Conservation (phyloP, 352 stramenopile species). For the Globisporangium nagaii region DNA sequence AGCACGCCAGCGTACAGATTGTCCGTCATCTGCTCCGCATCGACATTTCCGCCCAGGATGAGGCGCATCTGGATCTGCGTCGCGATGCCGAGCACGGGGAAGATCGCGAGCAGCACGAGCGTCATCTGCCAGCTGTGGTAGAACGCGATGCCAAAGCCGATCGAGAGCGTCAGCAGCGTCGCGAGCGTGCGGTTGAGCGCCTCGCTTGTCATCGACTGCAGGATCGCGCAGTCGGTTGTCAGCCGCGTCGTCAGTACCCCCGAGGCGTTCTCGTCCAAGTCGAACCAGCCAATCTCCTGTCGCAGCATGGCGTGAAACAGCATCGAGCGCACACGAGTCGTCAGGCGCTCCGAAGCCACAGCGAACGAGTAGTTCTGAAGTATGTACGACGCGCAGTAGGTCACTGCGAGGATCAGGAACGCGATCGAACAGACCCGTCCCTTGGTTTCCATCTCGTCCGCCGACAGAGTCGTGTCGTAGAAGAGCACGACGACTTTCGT, state of each 20-base stretch:
- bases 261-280: slow-evolving; percentile 45
- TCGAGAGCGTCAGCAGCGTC: slow-evolving; percentile 37
- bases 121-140: slow-evolving; percentile 59
- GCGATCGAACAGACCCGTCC: slow-evolving; percentile 22
- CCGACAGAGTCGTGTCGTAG: slow-evolving; percentile 27
- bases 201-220: slow-evolving; percentile 74
- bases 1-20: slow-evolving; percentile 25
- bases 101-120: slow-evolving; percentile 24
- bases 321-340: slow-evolving; percentile 28
- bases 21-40: slow-evolving; percentile 31
- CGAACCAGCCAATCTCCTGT: slow-evolving; percentile 76
- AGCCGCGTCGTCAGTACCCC: slow-evolving; percentile 57
- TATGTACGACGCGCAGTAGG: slow-evolving; percentile 29
- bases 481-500: slow-evolving; percentile 46
- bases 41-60: slow-evolving; percentile 18
- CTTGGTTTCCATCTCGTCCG: slow-evolving; percentile 33
- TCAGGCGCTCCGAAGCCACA: slow-evolving; percentile 36
- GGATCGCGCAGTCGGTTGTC: slow-evolving; percentile 57
- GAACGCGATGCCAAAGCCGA: slow-evolving; percentile 37
- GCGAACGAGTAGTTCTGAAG: slow-evolving; percentile 52
- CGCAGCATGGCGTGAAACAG: slow-evolving; percentile 53
- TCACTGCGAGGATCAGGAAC: slow-evolving; percentile 29
- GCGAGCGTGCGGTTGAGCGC: slow-evolving; percentile 45
- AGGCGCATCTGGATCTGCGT: slow-evolving; percentile 36
- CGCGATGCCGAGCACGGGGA: slow-evolving; percentile 16